phyloP scores from a whole-genome alignment of 176 grass and related monocot species.

The Bonia amplexicaulis region DNA sequence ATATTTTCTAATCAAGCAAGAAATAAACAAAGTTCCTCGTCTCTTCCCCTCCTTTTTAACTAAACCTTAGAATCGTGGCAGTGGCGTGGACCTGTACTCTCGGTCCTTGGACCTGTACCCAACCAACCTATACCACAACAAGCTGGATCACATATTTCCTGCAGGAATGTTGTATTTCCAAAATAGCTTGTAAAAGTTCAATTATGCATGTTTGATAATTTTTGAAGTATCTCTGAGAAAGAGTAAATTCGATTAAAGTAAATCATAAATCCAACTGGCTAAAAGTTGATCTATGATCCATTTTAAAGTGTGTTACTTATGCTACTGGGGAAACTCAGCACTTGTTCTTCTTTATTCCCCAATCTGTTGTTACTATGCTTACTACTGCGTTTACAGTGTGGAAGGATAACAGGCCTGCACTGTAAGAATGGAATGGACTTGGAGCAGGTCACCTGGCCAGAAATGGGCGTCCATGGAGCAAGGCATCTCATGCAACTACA shows the following conservation, averaged over 20 bases:
- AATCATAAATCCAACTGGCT: neutral
- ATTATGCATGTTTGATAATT: neutral
- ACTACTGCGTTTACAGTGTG: slow-evolving; percentile 40
- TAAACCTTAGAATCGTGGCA: too few species aligned
- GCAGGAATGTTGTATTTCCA: neutral
- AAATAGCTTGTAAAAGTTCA: neutral
- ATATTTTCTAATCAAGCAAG: too few species aligned
- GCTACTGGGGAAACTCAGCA: neutral
- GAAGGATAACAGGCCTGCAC: slow-evolving; percentile 39
- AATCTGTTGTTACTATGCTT: slow-evolving; percentile 3
- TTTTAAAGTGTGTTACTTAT: slow-evolving; percentile 2
- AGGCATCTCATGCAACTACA: slow-evolving; percentile 55
- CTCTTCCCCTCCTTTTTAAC: too few species aligned
- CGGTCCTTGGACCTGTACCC: too few species aligned
- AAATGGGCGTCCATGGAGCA: slow-evolving; percentile 41
- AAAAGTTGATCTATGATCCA: neutral
- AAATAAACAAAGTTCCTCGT: too few species aligned
- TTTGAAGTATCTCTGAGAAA: neutral
- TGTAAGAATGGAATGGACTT: slow-evolving; percentile 50
- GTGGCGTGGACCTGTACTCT: too few species aligned
- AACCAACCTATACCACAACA: too few species aligned
- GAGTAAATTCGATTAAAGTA: slow-evolving; percentile 3
- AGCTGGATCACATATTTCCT: neutral
- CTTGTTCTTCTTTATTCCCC: neutral
- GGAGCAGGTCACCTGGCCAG: slow-evolving; percentile 51